Conservation (phyloP, 2,329 filamentous ascomycete genomes). For the Pseudogymnoascus verrucosus region DNA sequence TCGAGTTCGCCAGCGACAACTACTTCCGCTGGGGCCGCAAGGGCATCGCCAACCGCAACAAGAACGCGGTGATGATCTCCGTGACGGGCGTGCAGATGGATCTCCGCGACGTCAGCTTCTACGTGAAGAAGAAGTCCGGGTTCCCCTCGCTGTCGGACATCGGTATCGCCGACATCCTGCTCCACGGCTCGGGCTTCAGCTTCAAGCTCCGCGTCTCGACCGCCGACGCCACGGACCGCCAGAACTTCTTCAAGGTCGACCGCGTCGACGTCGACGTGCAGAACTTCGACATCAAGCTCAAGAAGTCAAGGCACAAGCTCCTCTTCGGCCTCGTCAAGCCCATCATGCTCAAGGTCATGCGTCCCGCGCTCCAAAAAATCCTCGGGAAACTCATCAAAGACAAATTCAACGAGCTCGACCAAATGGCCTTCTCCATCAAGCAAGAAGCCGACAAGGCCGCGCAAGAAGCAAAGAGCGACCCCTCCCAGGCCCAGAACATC, state of each 20-base stretch:
- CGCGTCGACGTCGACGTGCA: constrained; percentile 78
- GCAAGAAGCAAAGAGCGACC: constrained; percentile 57
- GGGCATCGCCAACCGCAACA: constrained; percentile 69
- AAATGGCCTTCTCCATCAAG: constrained; percentile 67
- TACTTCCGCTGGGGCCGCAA: constrained; percentile 94
- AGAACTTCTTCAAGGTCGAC: constrained; percentile 91
- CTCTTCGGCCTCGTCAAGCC: constrained; percentile 84
- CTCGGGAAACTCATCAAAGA: constrained; percentile 85
- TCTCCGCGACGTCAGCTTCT: constrained; percentile 82
- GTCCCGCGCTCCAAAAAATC: constrained; percentile 77
- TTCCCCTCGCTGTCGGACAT: constrained; percentile 83
- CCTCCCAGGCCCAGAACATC: constrained; percentile 69
- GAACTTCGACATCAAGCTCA: constrained; percentile 78
- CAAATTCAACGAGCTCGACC: constrained; percentile 67
- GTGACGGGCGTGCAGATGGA: constrained; percentile 91
- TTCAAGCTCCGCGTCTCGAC: constrained; percentile 88
- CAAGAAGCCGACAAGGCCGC: constrained; percentile 69
- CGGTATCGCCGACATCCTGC: constrained; percentile 79
- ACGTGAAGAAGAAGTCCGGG: constrained; percentile 89
- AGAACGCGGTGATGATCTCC: constrained; percentile 73
- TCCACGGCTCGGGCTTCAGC: constrained; percentile 79
- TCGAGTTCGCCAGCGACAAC: constrained; percentile 86
- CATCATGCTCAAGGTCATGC: constrained; percentile 72
- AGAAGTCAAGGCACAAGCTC: constrained; percentile 91
- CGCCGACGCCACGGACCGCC: constrained; percentile 63